Evolutionary conservation across 768 basidiomycete species (phyloP).

Genomic region (Pisolithus microcarpus): DNA sequence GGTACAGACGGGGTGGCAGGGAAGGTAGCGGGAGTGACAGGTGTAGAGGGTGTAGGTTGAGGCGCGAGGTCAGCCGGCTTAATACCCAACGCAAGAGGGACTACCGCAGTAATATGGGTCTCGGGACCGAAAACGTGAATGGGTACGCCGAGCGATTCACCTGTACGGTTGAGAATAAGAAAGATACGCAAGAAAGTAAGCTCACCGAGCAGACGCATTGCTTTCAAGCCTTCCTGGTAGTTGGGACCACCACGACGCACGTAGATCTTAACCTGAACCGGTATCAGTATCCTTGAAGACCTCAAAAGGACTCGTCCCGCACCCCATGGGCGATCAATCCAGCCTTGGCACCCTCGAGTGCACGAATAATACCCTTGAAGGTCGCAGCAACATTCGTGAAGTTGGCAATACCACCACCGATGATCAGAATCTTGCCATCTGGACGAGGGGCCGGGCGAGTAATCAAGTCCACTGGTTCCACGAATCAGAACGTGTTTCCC

Average conservation of each 20-base stretch:
- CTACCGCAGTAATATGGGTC: conserved; percentile 97
- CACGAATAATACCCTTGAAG: conserved; percentile 99
- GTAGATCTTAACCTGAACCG: conserved; percentile 74
- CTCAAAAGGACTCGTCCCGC: background rate
- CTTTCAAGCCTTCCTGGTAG: conserved; percentile 98
- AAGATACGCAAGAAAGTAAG: background rate
- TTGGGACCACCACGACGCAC: conserved; percentile 98
- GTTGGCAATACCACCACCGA: conserved; percentile 99
- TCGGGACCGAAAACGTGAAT: conserved; percentile 98
- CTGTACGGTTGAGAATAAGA: conserved; percentile 3
- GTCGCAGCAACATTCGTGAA: conserved; percentile 99
- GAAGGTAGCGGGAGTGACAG: conserved; percentile 35
- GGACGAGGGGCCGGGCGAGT: conserved; percentile 79
- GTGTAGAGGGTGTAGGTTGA: conserved; percentile 38
- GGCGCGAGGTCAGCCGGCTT: conserved; percentile 31
- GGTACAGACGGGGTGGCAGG: background rate
- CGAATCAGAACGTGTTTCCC: background rate
- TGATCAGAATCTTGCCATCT: conserved; percentile 97
- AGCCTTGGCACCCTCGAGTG: conserved; percentile 87
- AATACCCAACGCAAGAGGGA: conserved; percentile 91
- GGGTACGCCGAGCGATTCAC: conserved; percentile 93
- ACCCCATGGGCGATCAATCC: conserved; percentile 54
- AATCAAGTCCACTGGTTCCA: conserved; percentile 72
- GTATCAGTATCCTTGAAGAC: conserved; percentile 5
- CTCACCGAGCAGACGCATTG: conserved; percentile 85